Base-by-base conservation (phyloP, 176 grass and related monocot genomes). In the Lolium perenne region DNA sequence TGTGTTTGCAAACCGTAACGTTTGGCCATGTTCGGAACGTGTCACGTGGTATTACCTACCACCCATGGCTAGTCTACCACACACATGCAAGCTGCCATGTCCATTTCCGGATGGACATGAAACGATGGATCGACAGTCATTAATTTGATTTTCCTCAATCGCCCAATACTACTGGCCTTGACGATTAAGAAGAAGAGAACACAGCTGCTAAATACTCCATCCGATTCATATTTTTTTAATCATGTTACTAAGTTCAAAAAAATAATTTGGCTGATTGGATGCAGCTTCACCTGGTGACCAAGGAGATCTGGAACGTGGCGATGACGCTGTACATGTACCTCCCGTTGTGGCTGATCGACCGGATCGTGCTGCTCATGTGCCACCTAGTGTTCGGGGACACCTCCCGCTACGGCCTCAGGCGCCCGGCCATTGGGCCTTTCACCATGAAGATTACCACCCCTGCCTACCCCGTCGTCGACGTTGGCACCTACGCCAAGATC, bases 261-360 rank as follows among this genome's bases (percentile, higher is more conserved):
- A 29, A 29, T 29, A 29, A 35, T 35, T 35, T 35, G 32, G 2
- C 32, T 35, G 32, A 35, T 35, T 35, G 32, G 32, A 35, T 35
- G 32, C 32, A 98, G 93, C 12, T 98, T 11, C 93, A 98, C 53
- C 71, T 98, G 4, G 91, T 98, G 74, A 90, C 46, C 18, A 95
- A 88, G 72, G 89, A 93, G 83, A 90, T 98, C 74, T 90, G 83
- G 86, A 56, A 71, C 10, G 17, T 92, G 51, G 95, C 83, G 11
- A 95, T 95, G 93, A 4, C 74, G 43, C 47, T 92, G 71, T 20
- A 81, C 60, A 45, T 58, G 13, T 91, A 83, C 75, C 77, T 98
- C 43, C 91, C 91, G 1, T 1, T 40, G 38, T 79, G 80, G 77
- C 6, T 84, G 7, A 74, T 98, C 51, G 95, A 95, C 73, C 67